Base-by-base conservation (phyloP, 1,139 yeast genomes). In the Pichia sp. region DNA sequence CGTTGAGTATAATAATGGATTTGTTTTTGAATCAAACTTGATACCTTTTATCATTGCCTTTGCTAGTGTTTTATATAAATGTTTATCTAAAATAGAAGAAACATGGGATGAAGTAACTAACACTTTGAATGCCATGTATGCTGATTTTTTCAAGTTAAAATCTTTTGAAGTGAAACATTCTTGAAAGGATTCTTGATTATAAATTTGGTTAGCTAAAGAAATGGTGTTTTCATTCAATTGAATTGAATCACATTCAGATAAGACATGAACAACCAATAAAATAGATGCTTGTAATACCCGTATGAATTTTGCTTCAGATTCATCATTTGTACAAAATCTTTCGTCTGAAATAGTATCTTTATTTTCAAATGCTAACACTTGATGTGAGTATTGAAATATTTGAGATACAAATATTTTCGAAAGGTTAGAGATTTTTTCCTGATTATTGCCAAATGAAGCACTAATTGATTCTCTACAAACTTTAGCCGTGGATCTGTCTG, bases 261-360 rank as follows among this genome's bases (percentile, higher is more conserved):
- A 23, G 4, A 47, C 22, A 24, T 49, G 49, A 6, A 44, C 66
- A 20, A 82, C 56, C 57, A 84, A 63, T 35, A 66, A 65, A 10
- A 84, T 52, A 4, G 80, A 65, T 6, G 80, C 65, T 35, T 71
- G 69, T 13, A 78, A 58, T 1, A 81, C 72, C 42, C 95, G 66
- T 29, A 71, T 69, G 54, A 79, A 84, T 56, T 84, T 86, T n/a
- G 78, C 64, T 19, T 68, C 66, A 0, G 85, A 71, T 48, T 87
- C 95, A 24, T 78, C 84, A 40, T 72, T 74, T 5, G 78, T 72
- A 20, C 80, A 74, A 55, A 77, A 80, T 47, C 95, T 68, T 53
- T 79, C 82, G 54, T 89, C 96, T 4, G 93, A 79, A 30, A 88
- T 60, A 0, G 88, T 73, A 15, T 72, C 76, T 6, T 70, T 70